phyloP scores from a whole-genome alignment of 306 rosid genomes.

The Oemleria cerasiformis region DNA sequence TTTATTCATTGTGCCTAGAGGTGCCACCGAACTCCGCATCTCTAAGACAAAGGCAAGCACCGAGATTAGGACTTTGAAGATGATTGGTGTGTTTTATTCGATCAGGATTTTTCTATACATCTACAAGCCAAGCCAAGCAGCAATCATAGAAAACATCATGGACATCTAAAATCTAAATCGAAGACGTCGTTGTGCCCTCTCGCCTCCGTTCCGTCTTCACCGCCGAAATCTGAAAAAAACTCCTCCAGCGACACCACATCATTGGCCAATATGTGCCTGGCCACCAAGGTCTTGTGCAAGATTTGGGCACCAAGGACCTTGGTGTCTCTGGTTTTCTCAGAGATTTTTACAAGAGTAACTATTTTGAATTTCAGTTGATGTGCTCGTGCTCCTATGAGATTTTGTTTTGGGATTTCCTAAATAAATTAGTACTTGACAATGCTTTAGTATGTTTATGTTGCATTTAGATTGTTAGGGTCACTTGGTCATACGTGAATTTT shows the following conservation, averaged over 20 bases:
- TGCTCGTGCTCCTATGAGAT: no score
- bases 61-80: constrained; percentile 76
- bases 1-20: constrained; percentile 47
- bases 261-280: constrained; percentile 84
- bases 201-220: constrained; percentile 80
- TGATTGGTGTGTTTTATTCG: no score
- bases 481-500: no score
- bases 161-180: constrained; percentile 71
- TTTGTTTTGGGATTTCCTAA: constrained; percentile 13
- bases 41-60: constrained; percentile 67
- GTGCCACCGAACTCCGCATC: constrained; percentile 82
- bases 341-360: constrained; percentile 70
- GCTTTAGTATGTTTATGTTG: constrained; percentile 19
- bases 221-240: constrained; percentile 79
- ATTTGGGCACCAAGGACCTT: constrained; percentile 56
- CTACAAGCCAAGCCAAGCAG: no score
- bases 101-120: constrained; percentile 75
- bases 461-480: constrained; percentile 8
- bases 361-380: constrained; percentile 49
- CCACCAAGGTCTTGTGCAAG: constrained; percentile 56
- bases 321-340: constrained; percentile 63
- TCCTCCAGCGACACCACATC: constrained; percentile 76
- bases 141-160: no score
- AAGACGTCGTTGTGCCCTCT: constrained; percentile 56
- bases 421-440: constrained; percentile 25